phyloP scores from a whole-genome alignment of 1,284 basidiomycete species.

The Apiotrichum sp. region DNA sequence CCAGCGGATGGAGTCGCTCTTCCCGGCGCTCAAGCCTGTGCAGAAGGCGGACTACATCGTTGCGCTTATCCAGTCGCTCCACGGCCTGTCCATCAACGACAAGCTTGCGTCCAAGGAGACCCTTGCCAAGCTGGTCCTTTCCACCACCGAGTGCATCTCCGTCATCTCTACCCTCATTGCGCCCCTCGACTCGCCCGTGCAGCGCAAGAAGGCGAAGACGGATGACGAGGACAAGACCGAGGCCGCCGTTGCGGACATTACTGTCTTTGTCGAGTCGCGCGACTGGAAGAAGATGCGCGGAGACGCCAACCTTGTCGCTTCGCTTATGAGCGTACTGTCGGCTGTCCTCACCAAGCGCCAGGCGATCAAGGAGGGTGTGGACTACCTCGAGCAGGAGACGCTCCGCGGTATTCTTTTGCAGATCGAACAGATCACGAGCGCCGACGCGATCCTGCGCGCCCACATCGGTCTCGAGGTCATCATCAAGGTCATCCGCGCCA shows the following conservation, averaged over 20 bases:
- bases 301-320: slow-evolving; percentile 64
- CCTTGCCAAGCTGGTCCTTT: slow-evolving; percentile 25
- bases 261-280: slow-evolving; percentile 64
- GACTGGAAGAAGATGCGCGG: slow-evolving; percentile 59
- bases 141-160: slow-evolving; percentile 21
- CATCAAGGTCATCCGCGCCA: slow-evolving; percentile 78
- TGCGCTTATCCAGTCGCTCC: slow-evolving; percentile 30
- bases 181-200: slow-evolving; percentile 28
- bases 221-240: slow-evolving; percentile 27
- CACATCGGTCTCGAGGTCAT: slow-evolving; percentile 63
- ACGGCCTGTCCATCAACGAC: slow-evolving; percentile 25
- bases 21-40: slow-evolving; percentile 20
- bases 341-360: slow-evolving; percentile 56
- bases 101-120: slow-evolving; percentile 22
- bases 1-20: slow-evolving; percentile 31
- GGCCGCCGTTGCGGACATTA: slow-evolving; percentile 53
- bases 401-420: slow-evolving; percentile 72
- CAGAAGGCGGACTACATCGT: slow-evolving; percentile 29
- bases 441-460: slow-evolving; percentile 37
- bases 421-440: slow-evolving; percentile 54
- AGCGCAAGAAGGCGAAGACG: slow-evolving; percentile 30
- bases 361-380: slow-evolving; percentile 54
- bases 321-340: slow-evolving; percentile 67
- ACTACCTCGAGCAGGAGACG: slow-evolving; percentile 77
- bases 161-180: slow-evolving; percentile 23